Conservation (phyloP, 2,329 filamentous ascomycete species). For the Fusarium agapanthi region DNA sequence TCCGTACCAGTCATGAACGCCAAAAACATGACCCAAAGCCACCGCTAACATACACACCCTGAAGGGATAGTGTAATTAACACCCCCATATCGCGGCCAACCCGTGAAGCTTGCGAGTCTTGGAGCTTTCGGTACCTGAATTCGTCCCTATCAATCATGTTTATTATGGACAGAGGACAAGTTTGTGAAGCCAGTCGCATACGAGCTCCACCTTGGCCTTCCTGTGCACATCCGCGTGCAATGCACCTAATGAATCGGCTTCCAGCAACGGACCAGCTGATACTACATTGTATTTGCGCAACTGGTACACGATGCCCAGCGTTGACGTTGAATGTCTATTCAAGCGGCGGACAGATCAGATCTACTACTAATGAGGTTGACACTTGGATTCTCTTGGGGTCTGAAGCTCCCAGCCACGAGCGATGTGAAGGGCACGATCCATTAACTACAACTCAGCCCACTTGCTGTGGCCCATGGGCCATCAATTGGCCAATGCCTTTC, state of each 20-base stretch:
- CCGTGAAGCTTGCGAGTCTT: slow-evolving; percentile 16
- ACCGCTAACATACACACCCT: slow-evolving; percentile 14
- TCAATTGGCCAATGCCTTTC: slow-evolving; percentile 37
- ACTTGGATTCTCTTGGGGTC: slow-evolving; percentile 25
- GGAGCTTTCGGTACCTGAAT: slow-evolving; percentile 20
- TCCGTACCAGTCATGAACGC: slow-evolving; percentile 18
- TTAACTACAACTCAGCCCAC: slow-evolving; percentile 34
- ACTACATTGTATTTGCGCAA: slow-evolving; percentile 10
- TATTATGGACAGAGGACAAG: neutral
- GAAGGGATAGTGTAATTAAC: slow-evolving; percentile 8
- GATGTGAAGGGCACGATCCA: slow-evolving; percentile 19
- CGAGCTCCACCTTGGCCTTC: slow-evolving; percentile 1
- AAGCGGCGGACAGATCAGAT: slow-evolving; percentile 13
- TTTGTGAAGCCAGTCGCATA: neutral
- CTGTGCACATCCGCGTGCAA: slow-evolving; percentile 11
- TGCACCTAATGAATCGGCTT: slow-evolving; percentile 3
- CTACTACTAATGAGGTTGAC: slow-evolving; percentile 19
- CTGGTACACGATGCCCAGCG: slow-evolving; percentile 20
- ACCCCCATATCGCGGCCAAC: slow-evolving; percentile 7
- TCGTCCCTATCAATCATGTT: neutral
- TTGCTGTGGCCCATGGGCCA: slow-evolving; percentile 21
- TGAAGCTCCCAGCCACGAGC: slow-evolving; percentile 36
- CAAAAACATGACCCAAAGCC: neutral
- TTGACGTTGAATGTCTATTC: slow-evolving; percentile 6
- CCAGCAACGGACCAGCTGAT: neutral